These are phyloP conservation scores for Penicillium crystallinum DNA, from an alignment of 495 filamentous ascomycete genomes.

Conservation along the genomic window DNA sequence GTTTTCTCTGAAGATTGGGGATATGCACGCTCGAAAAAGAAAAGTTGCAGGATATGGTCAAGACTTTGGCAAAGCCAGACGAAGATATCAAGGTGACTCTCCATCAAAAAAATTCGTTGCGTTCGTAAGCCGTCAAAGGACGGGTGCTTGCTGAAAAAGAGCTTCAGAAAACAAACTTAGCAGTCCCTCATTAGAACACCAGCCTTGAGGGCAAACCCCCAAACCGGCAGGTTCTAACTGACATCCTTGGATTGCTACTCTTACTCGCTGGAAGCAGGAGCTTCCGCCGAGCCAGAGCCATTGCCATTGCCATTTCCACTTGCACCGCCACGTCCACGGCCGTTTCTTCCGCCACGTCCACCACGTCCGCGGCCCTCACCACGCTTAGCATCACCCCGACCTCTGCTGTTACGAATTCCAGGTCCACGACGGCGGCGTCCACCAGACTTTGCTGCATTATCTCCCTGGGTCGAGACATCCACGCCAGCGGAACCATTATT, in stretches of 20 bases:
- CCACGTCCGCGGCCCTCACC: conserved; percentile 42
- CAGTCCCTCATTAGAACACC: neutral
- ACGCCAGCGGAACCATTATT: conserved; percentile 16
- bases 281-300: neutral
- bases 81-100: conserved; percentile 16
- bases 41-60: conserved; percentile 33
- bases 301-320: conserved; percentile 12
- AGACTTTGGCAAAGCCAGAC: conserved; percentile 21
- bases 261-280: conserved; percentile 11
- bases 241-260: conserved; percentile 4
- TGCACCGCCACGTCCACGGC: conserved; percentile 31
- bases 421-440: conserved; percentile 50
- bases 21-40: conserved; percentile 44
- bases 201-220: neutral
- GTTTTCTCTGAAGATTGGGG: conserved; percentile 23
- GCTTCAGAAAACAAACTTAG: conserved; percentile 5
- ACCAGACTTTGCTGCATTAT: conserved; percentile 52
- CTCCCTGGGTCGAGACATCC: conserved; percentile 15
- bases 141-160: conserved; percentile 10
- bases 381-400: conserved; percentile 43
- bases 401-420: conserved; percentile 39
- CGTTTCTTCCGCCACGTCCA: conserved; percentile 16
- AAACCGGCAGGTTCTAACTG: neutral
- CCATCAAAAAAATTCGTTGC: conserved; percentile 40
- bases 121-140: conserved; percentile 44